Percentiles rank a stretch among this genome's conserved stretches.
phyloP scores from a whole-genome alignment of 768 basidiomycete genomes.

The Amanita muscaria region DNA sequence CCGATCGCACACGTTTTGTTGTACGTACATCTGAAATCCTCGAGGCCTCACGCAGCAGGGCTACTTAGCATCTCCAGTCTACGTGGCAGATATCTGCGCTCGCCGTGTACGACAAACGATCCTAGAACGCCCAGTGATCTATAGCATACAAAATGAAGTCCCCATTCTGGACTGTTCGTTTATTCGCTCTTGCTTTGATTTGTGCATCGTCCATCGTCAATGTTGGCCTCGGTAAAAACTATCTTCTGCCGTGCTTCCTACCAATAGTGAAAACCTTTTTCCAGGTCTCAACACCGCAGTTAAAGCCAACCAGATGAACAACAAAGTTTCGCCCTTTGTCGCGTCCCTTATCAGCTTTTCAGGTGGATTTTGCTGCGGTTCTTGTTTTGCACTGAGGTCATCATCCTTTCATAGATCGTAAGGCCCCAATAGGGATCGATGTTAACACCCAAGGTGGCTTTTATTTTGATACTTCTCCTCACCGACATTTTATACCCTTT shows the following conservation, averaged over 20 bases:
- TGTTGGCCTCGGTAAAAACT: constrained; percentile 13
- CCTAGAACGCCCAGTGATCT: too few species aligned
- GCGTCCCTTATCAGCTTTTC: too few species aligned
- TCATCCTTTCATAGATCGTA: too few species aligned
- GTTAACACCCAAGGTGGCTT: constrained; percentile 14
- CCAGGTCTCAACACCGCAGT: constrained; percentile 19
- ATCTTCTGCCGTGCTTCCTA: neutral
- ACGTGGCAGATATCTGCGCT: too few species aligned
- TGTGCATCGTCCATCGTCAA: constrained; percentile 21
- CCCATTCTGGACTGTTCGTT: neutral
- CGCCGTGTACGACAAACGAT: constrained; percentile 21
- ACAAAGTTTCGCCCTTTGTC: constrained; percentile 13
- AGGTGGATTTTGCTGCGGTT: too few species aligned
- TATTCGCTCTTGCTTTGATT: constrained; percentile 19
- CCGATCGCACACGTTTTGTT: too few species aligned
- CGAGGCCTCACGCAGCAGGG: too few species aligned
- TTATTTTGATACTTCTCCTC: neutral
- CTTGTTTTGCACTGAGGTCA: too few species aligned
- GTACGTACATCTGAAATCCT: too few species aligned
- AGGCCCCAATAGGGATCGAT: too few species aligned
- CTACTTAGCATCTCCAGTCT: too few species aligned
- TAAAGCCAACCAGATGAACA: constrained; percentile 14
- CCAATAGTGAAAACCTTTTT: neutral
- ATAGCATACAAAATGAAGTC: constrained; percentile 22
- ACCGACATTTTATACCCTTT: too few species aligned